Evolutionary conservation across 2,329 filamentous ascomycete genomes (phyloP).

Genomic region (Mollisiaceae sp.): DNA sequence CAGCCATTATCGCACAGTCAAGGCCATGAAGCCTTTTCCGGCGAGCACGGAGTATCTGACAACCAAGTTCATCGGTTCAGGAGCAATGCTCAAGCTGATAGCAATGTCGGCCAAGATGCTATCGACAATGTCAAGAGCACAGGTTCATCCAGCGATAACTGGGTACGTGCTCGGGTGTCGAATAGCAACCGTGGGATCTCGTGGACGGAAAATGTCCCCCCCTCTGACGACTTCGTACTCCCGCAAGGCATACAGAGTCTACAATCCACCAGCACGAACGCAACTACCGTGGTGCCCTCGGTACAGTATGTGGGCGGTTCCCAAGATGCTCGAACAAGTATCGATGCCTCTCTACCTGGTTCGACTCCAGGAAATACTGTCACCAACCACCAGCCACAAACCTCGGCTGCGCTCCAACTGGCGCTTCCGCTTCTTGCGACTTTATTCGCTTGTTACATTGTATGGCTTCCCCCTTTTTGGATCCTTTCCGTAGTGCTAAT

Average conservation of each 20-base stretch:
- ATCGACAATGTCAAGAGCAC: background rate
- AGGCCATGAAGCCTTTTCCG: background rate
- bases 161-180: background rate
- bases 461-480: background rate
- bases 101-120: background rate
- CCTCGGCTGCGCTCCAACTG: background rate
- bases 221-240: background rate
- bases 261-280: background rate
- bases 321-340: background rate
- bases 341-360: background rate
- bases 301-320: background rate
- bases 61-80: background rate
- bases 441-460: constrained; percentile 3
- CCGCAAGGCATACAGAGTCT: background rate
- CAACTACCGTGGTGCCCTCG: background rate
- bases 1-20: background rate
- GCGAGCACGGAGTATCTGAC: background rate
- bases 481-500: background rate
- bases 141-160: background rate
- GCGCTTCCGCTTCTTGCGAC: constrained; percentile 1
- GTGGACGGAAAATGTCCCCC: background rate
- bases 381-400: background rate
- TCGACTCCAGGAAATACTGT: background rate
- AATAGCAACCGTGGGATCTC: background rate
- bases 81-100: background rate